phyloP scores from a whole-genome alignment of 768 basidiomycete species.

The Amanita thiersii region DNA sequence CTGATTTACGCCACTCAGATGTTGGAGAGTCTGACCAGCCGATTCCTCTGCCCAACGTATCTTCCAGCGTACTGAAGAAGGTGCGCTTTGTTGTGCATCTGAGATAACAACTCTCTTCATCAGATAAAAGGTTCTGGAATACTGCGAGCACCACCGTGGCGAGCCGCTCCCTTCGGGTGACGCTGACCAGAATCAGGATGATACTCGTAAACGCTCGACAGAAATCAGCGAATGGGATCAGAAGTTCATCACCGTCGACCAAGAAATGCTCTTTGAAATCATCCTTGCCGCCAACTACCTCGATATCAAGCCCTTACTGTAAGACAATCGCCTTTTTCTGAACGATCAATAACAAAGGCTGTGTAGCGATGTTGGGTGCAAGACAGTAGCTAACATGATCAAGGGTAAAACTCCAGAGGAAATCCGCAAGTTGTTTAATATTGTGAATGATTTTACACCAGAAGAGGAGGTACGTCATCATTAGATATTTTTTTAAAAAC shows the following conservation, averaged over 20 bases:
- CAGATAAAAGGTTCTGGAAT: slow-evolving; percentile 80
- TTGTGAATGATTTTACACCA: slow-evolving; percentile 96
- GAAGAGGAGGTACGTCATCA: slow-evolving; percentile 83
- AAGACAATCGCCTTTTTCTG: slow-evolving; percentile 18
- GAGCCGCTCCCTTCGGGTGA: slow-evolving; percentile 91
- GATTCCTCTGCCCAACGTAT: slow-evolving; percentile 92
- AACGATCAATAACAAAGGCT: slow-evolving; percentile 2
- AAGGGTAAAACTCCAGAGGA: slow-evolving; percentile 99
- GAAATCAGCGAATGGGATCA: slow-evolving; percentile 99
- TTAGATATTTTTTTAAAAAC: slow-evolving; percentile 8
- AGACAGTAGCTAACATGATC: slow-evolving; percentile 99
- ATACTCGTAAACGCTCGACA: slow-evolving; percentile 95
- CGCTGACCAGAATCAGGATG: slow-evolving; percentile 76
- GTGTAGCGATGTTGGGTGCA: slow-evolving; percentile 89
- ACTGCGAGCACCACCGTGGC: slow-evolving; percentile 97
- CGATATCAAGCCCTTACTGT: slow-evolving; percentile 98
- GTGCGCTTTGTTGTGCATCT: slow-evolving; percentile 29
- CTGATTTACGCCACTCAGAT: slow-evolving; percentile 39
- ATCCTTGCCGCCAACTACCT: slow-evolving; percentile 99
- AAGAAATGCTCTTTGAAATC: slow-evolving; percentile 99
- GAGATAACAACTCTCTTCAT: slow-evolving; percentile 1
- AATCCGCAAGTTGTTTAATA: slow-evolving; percentile 97
- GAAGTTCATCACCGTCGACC: slow-evolving; percentile 97
- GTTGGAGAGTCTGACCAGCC: slow-evolving; percentile 92
- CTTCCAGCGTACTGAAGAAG: slow-evolving; percentile 90